Conservation (phyloP, 2,329 filamentous ascomycete species). For the Fusarium miscanthi region DNA sequence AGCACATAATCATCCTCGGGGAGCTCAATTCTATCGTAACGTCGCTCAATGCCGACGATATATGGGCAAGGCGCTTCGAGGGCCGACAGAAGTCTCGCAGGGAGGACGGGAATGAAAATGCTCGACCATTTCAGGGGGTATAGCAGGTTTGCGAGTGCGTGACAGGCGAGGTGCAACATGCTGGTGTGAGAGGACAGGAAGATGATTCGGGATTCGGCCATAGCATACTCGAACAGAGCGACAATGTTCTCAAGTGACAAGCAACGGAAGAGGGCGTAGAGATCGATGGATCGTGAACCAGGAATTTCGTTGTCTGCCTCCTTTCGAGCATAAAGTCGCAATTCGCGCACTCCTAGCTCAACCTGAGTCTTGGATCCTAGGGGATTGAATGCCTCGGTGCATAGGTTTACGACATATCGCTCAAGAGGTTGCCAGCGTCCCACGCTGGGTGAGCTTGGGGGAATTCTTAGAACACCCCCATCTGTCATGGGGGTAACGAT, state of each 20-base stretch:
- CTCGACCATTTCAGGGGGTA: conserved; percentile 95
- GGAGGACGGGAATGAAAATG: conserved; percentile 92
- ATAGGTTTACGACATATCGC: conserved; percentile 96
- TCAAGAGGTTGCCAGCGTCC: conserved; percentile 97
- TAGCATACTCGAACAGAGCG: conserved; percentile 89
- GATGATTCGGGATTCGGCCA: conserved; percentile 95
- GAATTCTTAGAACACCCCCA: conserved; percentile 82
- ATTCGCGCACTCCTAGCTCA: conserved; percentile 87
- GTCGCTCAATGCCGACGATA: conserved; percentile 93
- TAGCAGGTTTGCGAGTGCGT: conserved; percentile 84
- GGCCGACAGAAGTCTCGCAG: conserved; percentile 86
- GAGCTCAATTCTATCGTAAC: conserved; percentile 86
- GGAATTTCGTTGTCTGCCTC: conserved; percentile 94
- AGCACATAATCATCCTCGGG: conserved; percentile 96
- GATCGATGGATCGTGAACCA: conserved; percentile 87
- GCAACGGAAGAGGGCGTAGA: conserved; percentile 92
- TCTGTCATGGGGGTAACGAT: conserved; percentile 96
- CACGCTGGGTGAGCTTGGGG: conserved; percentile 87
- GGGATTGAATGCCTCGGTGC: conserved; percentile 92
- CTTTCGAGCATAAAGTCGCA: conserved; percentile 91
- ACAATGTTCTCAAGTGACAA: conserved; percentile 93
- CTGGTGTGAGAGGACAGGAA: conserved; percentile 94
- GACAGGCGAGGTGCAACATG: conserved; percentile 93
- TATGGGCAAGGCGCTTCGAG: conserved; percentile 96
- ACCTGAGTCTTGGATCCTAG: conserved; percentile 95